Base-by-base conservation (phyloP, 768 basidiomycete species). In the Kwoniella dendrophila region DNA sequence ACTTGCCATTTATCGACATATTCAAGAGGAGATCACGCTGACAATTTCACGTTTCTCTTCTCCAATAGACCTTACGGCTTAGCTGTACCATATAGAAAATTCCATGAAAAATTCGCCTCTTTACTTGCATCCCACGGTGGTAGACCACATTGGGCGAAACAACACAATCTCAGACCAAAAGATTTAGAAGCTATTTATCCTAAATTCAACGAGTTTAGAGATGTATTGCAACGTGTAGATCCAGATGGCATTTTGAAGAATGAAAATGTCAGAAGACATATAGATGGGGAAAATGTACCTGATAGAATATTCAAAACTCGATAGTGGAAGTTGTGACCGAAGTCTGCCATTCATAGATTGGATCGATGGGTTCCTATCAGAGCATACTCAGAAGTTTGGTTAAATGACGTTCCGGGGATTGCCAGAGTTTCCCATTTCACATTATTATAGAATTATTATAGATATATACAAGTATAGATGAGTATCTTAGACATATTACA, bases 71-170 rank as follows among this genome's bases (percentile, higher is more conserved):
- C 93, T 2, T 97, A 93, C 74, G 88, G 88, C 6, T 83, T 87
- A 63, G 85, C 86, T 49, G 87, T 92, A 7, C 88, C 90, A 16
- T 96, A 95, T 81, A 86, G 86, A 59, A 80, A 83, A 58, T 82
- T 91, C 52, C 95, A 97, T 78, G 80, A 82, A 47, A 83, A 82
- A 26, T 96, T 90, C 74, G 90, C 94, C 75, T 69, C 77, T 14
- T 88, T 93, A 69, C 75, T 94, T 61, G 76, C 81, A 22, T 83
- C 81, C 29, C 84, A 92, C 79, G 83, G 84, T 43, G 95, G 92
- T 5, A 84, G 90, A 48, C 93, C 95, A 8, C 95, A 98, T 81
- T 98, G 95, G 95, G 95, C 93, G 0, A 98, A 98, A 79, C 84
- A 90, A 22, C 95, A 97, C 76, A 80, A 81, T 24, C 83, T 94